Percentiles rank a stretch among this genome's conserved stretches.
These are phyloP conservation scores for Asterophora parasitica DNA, from an alignment of 768 basidiomycete genomes.

Conservation along the genomic window DNA sequence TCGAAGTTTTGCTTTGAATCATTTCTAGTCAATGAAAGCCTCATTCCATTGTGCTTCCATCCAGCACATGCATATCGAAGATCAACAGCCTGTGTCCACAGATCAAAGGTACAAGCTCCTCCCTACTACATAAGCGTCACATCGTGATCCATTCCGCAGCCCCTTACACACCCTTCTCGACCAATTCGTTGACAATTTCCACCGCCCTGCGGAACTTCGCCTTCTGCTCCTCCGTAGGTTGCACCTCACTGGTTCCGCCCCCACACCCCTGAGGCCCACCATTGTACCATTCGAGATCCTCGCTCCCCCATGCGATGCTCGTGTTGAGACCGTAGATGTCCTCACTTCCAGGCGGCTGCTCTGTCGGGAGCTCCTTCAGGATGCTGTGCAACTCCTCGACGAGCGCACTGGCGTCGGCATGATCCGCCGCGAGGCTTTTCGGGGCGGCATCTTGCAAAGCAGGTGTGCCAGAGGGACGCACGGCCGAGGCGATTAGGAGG, in stretches of 20 bases:
- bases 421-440: conserved; percentile 32
- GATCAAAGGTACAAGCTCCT: too few relatives aligned
- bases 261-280: conserved; percentile 59
- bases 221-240: conserved; percentile 58
- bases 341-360: conserved; percentile 52
- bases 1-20: too few relatives aligned
- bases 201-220: conserved; percentile 66
- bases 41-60: too few relatives aligned
- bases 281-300: conserved; percentile 57
- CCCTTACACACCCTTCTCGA: conserved; percentile 21
- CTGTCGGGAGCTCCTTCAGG: conserved; percentile 53
- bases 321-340: conserved; percentile 72
- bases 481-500: conserved; percentile 41
- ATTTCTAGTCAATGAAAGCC: too few relatives aligned
- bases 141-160: too few relatives aligned
- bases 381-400: conserved; percentile 57
- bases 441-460: conserved; percentile 35
- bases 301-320: conserved; percentile 56
- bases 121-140: too few relatives aligned
- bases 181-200: conserved; percentile 55
- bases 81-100: too few relatives aligned
- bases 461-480: conserved; percentile 46
- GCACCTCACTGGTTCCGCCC: conserved; percentile 41
- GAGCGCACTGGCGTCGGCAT: conserved; percentile 32
- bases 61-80: too few relatives aligned